Evolutionary conservation across 108 stramenopile genomes (phyloP), one percentile per base, ranked within the genome.

Genomic region (Skeletonema costatum): DNA sequence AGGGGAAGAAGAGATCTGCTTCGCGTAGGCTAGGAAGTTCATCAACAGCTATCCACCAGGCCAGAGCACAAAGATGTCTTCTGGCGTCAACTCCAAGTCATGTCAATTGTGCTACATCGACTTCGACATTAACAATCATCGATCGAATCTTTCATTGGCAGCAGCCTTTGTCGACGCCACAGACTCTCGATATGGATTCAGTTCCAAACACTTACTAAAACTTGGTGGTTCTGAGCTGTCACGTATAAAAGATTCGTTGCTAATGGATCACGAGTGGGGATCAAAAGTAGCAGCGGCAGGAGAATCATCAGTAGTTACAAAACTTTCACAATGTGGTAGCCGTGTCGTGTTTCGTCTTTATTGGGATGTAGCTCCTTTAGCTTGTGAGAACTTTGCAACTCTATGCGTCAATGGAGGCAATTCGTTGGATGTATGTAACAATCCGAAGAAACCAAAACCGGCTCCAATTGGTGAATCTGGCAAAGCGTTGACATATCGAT

Each of bases 301-400:
- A 21, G 35, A 33, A 48, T 8, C 59, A 39, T 17, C 46, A 2
- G 53, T 74, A 13, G 75, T 63, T 9, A 72, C 85, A 5, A 60
- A 67, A 29, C 74, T 76, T 32, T 56, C 68, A 53, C 62, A 70
- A 13, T 42, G 21, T 21, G 85, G 89, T 61, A 85, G 81, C 71
- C 87, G 91, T 9, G 85, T 96, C 29, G 73, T 96, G 7, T 71
- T 96, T 31, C 73, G 82, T 50, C 73, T 96, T 33, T 86, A 86
- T 77, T 92, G 91, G 93, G 90, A 93, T 39, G 68, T 83, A 14
- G 88, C 91, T 31, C 97, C 97, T 2, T 68, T 95, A 50, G 95
- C 97, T 2, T 94, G 92, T 53, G 93, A 94, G 75, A 97, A 97
- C 78, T 97, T 97, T 85, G 82, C 87, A 11, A 87, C 86, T 13